Percentiles rank a stretch among this genome's conserved stretches.
phyloP scores from a whole-genome alignment of 1,284 basidiomycete species.

The Puccinia novopanici region DNA sequence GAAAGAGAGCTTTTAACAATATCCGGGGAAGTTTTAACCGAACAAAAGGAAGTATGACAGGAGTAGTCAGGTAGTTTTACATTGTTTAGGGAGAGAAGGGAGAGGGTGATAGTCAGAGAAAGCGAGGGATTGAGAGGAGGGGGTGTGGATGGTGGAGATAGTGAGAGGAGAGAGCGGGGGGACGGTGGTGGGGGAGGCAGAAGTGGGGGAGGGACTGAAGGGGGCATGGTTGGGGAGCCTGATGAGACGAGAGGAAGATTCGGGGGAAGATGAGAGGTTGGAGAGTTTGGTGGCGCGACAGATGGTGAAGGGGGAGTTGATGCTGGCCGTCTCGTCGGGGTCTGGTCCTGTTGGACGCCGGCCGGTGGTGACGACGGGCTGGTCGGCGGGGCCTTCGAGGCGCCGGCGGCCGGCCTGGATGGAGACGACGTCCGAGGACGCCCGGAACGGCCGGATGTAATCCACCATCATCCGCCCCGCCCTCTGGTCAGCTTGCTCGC shows the following conservation, averaged over 20 bases:
- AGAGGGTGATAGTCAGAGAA: constrained; percentile 20
- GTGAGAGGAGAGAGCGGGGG: not conserved
- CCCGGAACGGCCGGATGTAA: not conserved
- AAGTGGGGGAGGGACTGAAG: not conserved
- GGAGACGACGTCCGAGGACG: too few relatives aligned
- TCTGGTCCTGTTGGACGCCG: not conserved
- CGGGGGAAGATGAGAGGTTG: not conserved
- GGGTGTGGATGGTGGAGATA: not conserved
- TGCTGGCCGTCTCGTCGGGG: not conserved
- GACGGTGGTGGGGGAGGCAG: not conserved
- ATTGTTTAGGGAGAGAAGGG: not conserved
- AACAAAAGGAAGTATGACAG: not conserved
- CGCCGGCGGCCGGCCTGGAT: too few relatives aligned
- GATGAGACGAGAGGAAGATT: not conserved
- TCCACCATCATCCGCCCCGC: not conserved
- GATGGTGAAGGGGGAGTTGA: not conserved
- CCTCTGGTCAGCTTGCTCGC: not conserved
- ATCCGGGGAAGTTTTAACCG: too few relatives aligned
- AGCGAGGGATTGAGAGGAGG: not conserved
- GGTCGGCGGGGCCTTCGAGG: too few relatives aligned
- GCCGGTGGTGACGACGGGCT: too few relatives aligned
- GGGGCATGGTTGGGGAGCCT: not conserved
- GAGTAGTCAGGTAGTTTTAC: not conserved
- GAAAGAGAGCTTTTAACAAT: too few relatives aligned
- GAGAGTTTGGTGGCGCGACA: not conserved